These are phyloP conservation scores for Chaetomiaceae sp. DNA, from an alignment of 2,329 filamentous ascomycete genomes.

Conservation along the genomic window DNA sequence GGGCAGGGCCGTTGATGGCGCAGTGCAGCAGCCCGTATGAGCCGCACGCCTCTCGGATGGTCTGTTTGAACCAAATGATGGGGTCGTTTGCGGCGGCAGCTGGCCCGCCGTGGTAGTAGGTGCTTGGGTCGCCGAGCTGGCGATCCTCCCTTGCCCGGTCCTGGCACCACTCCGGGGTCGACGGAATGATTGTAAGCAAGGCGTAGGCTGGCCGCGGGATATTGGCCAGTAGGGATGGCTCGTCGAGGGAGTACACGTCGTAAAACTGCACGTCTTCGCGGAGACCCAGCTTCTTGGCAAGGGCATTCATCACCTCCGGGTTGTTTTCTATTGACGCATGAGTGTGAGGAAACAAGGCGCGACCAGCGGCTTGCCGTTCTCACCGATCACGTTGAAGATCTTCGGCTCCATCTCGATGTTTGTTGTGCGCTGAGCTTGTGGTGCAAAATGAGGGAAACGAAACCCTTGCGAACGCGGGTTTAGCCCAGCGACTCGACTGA, in stretches of 20 bases:
- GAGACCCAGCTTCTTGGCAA: constrained; percentile 66
- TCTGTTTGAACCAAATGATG: constrained; percentile 79
- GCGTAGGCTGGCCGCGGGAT: constrained; percentile 71
- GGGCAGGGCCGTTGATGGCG: constrained; percentile 61
- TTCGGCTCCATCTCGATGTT: background rate
- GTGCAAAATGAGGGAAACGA: too few relatives aligned
- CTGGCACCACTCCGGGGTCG: constrained; percentile 38
- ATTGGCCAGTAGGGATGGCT: constrained; percentile 67
- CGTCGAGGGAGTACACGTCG: constrained; percentile 76
- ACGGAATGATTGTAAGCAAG: constrained; percentile 73
- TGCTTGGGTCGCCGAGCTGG: constrained; percentile 15
- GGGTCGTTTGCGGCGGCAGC: constrained; percentile 36
- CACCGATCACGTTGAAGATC: background rate
- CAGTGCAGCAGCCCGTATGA: constrained; percentile 72
- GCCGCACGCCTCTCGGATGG: constrained; percentile 76
- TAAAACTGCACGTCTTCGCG: constrained; percentile 64
- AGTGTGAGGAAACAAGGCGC: too few relatives aligned
- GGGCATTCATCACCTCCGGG: constrained; percentile 68
- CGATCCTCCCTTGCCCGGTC: constrained; percentile 51
- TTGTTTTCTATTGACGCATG: constrained; percentile 45
- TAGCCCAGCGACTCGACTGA: too few relatives aligned
- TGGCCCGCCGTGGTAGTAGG: constrained; percentile 12
- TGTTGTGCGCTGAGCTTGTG: background rate
- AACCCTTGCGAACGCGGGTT: too few relatives aligned
- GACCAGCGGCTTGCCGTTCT: too few relatives aligned